These are phyloP conservation scores for Coemansia sp. DNA, from an alignment of 192 early-diverging fungal species.

Conservation along the genomic window DNA sequence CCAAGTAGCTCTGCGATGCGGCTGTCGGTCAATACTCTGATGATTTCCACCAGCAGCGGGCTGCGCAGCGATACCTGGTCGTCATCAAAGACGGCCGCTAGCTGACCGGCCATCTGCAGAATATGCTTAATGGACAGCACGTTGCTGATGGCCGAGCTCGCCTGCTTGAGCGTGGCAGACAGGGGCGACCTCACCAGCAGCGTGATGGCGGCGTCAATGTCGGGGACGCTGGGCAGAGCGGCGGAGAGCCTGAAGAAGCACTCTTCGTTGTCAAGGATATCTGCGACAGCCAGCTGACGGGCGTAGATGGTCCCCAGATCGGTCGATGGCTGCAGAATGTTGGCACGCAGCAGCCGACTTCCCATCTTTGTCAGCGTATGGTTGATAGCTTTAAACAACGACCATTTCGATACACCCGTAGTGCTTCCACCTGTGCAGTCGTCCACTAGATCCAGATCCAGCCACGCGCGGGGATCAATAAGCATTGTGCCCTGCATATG, in stretches of 20 bases:
- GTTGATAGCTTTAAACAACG: conserved; percentile 34
- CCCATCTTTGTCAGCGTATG: conserved; percentile 44
- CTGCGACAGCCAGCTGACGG: conserved; percentile 36
- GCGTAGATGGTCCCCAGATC: conserved; percentile 44
- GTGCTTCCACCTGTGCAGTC: conserved; percentile 1
- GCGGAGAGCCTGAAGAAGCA: conserved; percentile 54
- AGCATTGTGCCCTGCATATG: conserved; percentile 55
- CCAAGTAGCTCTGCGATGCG: conserved; percentile 41
- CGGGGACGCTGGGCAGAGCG: conserved; percentile 50
- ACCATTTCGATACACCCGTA: neutral
- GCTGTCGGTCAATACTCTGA: conserved; percentile 49
- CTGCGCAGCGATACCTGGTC: conserved; percentile 28
- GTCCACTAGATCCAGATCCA: conserved; percentile 24
- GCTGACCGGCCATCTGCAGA: conserved; percentile 49
- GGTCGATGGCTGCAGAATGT: conserved; percentile 73
- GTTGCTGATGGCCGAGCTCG: conserved; percentile 67
- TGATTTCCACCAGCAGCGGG: conserved; percentile 51
- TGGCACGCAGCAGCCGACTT: conserved; percentile 69
- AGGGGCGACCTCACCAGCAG: conserved; percentile 53
- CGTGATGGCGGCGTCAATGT: conserved; percentile 63
- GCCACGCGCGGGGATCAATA: conserved; percentile 53
- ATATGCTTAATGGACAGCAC: conserved; percentile 72
- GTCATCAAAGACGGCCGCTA: conserved; percentile 39
- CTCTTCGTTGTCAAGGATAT: conserved; percentile 53
- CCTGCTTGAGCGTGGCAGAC: conserved; percentile 58